These are phyloP conservation scores for Rhizomucor miehei DNA, from an alignment of 371 early-diverging fungal species.

Conservation along the genomic window DNA sequence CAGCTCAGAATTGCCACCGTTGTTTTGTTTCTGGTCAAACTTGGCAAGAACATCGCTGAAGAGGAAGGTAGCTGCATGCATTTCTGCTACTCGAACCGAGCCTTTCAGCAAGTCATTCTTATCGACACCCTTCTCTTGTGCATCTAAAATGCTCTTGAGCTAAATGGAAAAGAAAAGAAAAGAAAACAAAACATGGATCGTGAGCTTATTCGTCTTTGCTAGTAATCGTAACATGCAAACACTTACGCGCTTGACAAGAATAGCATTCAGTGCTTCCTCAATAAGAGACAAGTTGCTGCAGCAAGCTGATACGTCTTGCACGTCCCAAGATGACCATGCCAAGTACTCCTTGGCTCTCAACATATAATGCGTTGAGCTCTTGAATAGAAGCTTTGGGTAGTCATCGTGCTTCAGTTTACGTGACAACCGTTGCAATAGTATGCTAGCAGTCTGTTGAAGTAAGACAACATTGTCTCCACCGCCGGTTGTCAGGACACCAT, in stretches of 20 bases:
- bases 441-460: constrained; percentile 57
- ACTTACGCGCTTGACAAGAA: constrained; percentile 41
- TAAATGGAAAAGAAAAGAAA: constrained; percentile 3
- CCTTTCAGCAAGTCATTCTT: constrained; percentile 31
- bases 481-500: constrained; percentile 71
- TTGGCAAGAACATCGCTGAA: constrained; percentile 25
- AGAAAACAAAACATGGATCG: no score
- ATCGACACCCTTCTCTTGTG: constrained; percentile 18
- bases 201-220: background rate
- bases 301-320: constrained; percentile 17
- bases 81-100: constrained; percentile 34
- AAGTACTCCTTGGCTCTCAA: constrained; percentile 27
- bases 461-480: constrained; percentile 73
- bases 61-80: constrained; percentile 36
- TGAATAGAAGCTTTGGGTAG: constrained; percentile 32
- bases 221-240: background rate
- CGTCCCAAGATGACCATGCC: constrained; percentile 20
- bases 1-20: constrained; percentile 17
- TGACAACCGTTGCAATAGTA: constrained; percentile 23
- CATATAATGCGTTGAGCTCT: constrained; percentile 34
- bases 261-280: constrained; percentile 29
- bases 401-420: constrained; percentile 27
- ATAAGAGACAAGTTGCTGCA: constrained; percentile 19
- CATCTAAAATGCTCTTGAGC: constrained; percentile 25
- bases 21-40: constrained; percentile 15